Base-by-base conservation (phyloP, 164 flowering plant species). In the Akebia trifoliata region DNA sequence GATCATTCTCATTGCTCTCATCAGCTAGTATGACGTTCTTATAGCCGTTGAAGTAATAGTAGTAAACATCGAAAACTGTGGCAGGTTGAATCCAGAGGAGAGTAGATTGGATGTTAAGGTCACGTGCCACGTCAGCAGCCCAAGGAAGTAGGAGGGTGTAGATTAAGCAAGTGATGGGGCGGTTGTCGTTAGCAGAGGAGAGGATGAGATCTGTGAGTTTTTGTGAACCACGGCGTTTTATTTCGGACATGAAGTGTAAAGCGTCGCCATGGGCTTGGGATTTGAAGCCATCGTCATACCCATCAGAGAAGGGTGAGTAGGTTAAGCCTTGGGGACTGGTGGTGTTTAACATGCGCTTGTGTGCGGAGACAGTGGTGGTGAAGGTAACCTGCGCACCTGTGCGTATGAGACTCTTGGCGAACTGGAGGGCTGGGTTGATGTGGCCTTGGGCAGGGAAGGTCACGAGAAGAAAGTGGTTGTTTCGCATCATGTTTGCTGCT, bases 51-150 rank as follows among this genome's bases (percentile, higher is more conserved):
- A 57, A 69, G 52, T 66, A 73, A 15, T 60, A 47, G 42, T 67
- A 67, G 44, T 67, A 75, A n/a, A 80, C 56, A 18, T 25, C 59
- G 12, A 77, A 57, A 0, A 68, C 60, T 0, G 63, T 46, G 7
- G 80, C 75, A 0, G 73, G 57, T 40, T 81, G 81, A 9, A 72
- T 72, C 70, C 71, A 74, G 0, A 78, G 56, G 4, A 78, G 57
- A 15, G 68, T 69, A 0, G 76, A 61, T 0, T 75, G 80, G 18
- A 73, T 12, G 20, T 49, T 48, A 6, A 56, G 24, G 3, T 63
- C 43, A 8, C 65, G 60, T 37, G 78, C 84, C 38, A 75, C 72
- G 15, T 39, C 61, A 7, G 72, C 68, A 10, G 56, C 74, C 84
- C 84, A 80, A 0, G 76, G 68, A 1, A 71, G 53, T 7, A 68